Conservation (phyloP, 2,329 filamentous ascomycete species). For the Hypoxylon sp. region DNA sequence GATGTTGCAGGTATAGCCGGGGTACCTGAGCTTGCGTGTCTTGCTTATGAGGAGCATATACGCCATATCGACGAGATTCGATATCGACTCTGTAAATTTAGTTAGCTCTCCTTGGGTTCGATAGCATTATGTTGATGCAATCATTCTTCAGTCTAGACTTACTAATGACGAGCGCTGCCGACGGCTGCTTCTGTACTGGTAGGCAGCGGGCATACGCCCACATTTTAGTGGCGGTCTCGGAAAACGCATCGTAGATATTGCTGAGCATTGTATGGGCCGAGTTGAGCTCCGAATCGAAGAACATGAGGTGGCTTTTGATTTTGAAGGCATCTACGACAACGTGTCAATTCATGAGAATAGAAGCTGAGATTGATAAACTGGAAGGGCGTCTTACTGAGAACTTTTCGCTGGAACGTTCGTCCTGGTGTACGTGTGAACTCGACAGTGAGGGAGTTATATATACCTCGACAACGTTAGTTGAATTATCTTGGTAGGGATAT, state of each 20-base stretch:
- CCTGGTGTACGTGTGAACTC: conserved; percentile 81
- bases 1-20: conserved; percentile 71
- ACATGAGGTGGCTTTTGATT: conserved; percentile 87
- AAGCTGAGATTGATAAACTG: neutral
- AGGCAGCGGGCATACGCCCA: conserved; percentile 75
- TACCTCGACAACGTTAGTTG: conserved; percentile 55
- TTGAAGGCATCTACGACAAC: conserved; percentile 75
- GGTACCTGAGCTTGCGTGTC: conserved; percentile 61
- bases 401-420: conserved; percentile 83
- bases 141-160: conserved; percentile 52
- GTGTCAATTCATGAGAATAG: conserved; percentile 9
- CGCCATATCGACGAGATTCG: conserved; percentile 75
- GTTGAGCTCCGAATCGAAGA: conserved; percentile 86
- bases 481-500: conserved; percentile 12
- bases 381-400: conserved; percentile 69
- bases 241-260: conserved; percentile 83
- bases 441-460: conserved; percentile 83
- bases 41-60: conserved; percentile 74
- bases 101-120: conserved; percentile 9
- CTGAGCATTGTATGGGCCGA: conserved; percentile 74
- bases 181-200: conserved; percentile 68
- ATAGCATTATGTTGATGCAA: neutral
- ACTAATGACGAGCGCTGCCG: conserved; percentile 74
- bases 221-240: conserved; percentile 83
- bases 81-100: conserved; percentile 69